Percentiles rank a stretch among this genome's conserved stretches.
phyloP scores from a whole-genome alignment of 768 basidiomycete species.

The Termitomyces heimii region DNA sequence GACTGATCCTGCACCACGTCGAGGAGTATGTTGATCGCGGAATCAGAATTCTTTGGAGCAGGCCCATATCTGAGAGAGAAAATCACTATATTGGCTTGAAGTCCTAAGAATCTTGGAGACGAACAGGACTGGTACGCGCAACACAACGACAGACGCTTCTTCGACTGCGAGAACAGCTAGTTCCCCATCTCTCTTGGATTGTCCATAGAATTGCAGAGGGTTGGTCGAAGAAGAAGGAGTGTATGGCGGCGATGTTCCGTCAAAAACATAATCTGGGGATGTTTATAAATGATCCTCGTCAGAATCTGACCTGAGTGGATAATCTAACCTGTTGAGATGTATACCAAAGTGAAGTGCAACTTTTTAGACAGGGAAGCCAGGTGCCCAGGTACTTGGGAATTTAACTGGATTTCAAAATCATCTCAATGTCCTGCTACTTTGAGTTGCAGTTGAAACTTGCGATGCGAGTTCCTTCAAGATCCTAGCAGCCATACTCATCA shows the following conservation, averaged over 20 bases:
- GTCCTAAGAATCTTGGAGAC: conserved; percentile 18
- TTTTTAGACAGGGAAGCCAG: conserved; percentile 63
- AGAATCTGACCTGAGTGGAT: neutral
- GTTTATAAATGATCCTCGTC: neutral
- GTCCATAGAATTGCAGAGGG: conserved; percentile 86
- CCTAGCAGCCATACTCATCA: conserved; percentile 28
- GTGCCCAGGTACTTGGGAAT: conserved; percentile 66
- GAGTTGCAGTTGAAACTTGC: conserved; percentile 28
- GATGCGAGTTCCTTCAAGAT: conserved; percentile 61
- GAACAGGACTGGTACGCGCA: conserved; percentile 88
- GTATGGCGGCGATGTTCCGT: conserved; percentile 91
- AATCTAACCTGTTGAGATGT: conserved; percentile 79
- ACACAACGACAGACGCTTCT: conserved; percentile 55
- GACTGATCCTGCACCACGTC: conserved; percentile 86
- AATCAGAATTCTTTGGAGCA: conserved; percentile 77
- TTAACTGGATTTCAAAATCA: conserved; percentile 47
- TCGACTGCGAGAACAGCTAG: conserved; percentile 58
- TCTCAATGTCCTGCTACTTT: neutral
- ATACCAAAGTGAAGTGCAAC: conserved; percentile 67
- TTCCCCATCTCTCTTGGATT: conserved; percentile 86
- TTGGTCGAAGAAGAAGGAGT: conserved; percentile 65
- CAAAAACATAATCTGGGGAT: conserved; percentile 85
- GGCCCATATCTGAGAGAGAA: conserved; percentile 68
- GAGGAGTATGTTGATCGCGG: conserved; percentile 83
- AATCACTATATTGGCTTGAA: neutral